Conservation (phyloP, 768 basidiomycete species). For the Naganishia vaughanmartiniae region DNA sequence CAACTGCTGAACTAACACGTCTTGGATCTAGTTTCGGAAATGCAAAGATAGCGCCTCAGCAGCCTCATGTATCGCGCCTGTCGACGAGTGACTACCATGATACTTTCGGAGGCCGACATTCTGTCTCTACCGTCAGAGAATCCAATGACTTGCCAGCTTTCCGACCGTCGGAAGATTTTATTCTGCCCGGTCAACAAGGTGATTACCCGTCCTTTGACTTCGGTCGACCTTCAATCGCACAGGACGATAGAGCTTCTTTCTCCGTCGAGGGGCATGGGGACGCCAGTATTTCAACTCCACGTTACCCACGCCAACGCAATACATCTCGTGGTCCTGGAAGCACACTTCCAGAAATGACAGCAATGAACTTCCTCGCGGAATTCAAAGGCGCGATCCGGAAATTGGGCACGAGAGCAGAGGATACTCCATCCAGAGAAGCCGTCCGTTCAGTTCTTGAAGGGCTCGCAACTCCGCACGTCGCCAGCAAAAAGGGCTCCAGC, state of each 20-base stretch:
- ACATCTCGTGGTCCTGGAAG: slow-evolving; percentile 1
- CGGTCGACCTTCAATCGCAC: slow-evolving; percentile 10
- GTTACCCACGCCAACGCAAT: slow-evolving; percentile 8
- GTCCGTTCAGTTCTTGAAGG: slow-evolving; percentile 5
- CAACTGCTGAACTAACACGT: not conserved
- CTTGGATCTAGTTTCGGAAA: not conserved
- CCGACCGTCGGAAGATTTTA: slow-evolving; percentile 29
- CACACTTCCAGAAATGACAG: slow-evolving; percentile 14
- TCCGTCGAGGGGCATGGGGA: slow-evolving; percentile 3
- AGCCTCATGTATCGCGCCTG: not conserved
- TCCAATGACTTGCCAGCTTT: slow-evolving; percentile 32
- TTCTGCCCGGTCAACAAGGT: slow-evolving; percentile 22
- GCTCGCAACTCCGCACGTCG: slow-evolving; percentile 6
- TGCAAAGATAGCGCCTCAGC: not conserved
- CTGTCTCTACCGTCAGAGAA: slow-evolving; percentile 24
- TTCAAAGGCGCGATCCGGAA: slow-evolving; percentile 26
- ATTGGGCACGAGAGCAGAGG: slow-evolving; percentile 13
- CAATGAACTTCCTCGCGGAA: slow-evolving; percentile 21
- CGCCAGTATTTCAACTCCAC: not conserved
- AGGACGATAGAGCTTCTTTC: slow-evolving; percentile 6
- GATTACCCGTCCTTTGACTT: slow-evolving; percentile 27
- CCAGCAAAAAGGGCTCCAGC: not conserved
- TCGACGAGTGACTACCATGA: not conserved
- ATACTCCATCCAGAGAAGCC: slow-evolving; percentile 11
- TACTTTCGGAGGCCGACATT: slow-evolving; percentile 7